Evolutionary conservation across 208 protist genomes (phyloP).

Genomic region (Leishmania gerbilli): DNA sequence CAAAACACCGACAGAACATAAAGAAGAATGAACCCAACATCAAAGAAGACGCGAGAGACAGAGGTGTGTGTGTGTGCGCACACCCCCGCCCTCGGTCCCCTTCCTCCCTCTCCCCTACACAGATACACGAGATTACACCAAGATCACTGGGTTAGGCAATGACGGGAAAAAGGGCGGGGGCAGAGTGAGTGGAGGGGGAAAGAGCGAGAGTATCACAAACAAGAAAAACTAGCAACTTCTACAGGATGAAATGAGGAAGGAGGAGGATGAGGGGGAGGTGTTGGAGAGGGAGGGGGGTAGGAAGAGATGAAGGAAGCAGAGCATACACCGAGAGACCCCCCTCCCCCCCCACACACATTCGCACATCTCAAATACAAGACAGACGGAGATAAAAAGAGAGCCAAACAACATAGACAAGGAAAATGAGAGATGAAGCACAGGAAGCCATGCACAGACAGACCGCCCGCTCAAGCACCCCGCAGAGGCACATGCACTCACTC

Average conservation of each 20-base stretch:
- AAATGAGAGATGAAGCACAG: background rate
- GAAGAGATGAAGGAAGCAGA: background rate
- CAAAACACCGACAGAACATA: background rate
- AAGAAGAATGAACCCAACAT: slow-evolving; percentile 6
- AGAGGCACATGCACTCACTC: background rate
- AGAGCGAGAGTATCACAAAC: background rate
- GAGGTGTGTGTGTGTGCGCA: background rate
- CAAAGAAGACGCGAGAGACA: background rate
- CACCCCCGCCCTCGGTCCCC: background rate
- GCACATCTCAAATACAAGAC: background rate
- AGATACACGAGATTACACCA: background rate
- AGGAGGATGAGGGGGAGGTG: background rate
- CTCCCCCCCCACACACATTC: background rate
- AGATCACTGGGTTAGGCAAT: background rate
- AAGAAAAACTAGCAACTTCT: slow-evolving; percentile 14
- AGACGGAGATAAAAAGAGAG: background rate
- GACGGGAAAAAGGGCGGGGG: background rate
- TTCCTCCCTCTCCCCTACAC: background rate
- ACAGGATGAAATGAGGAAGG: background rate
- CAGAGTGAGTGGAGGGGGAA: background rate
- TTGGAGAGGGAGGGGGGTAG: background rate
- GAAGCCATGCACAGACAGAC: background rate
- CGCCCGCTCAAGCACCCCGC: background rate
- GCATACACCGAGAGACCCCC: background rate
- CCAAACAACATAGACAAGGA: background rate